Percentiles rank a stretch among this genome's conserved stretches.
phyloP scores from a whole-genome alignment of 208 protist genomes.

The Ichthyophonus hoferi region DNA sequence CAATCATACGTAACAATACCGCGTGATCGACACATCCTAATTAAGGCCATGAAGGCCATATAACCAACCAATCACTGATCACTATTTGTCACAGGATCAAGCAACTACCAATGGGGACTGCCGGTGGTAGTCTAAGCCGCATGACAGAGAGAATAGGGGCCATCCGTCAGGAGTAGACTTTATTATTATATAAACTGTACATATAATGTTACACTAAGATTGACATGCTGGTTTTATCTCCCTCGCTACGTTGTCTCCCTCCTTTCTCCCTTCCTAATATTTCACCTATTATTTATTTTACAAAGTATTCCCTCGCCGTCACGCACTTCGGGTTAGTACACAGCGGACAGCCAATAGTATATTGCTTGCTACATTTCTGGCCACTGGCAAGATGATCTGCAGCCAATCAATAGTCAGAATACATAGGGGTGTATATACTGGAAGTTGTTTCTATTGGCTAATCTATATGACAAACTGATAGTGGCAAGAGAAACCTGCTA shows the following conservation, averaged over 20 bases:
- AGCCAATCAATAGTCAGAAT: neutral
- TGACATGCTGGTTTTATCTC: too few species aligned
- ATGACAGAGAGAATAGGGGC: neutral
- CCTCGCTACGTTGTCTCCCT: too few species aligned
- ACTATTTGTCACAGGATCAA: too few species aligned
- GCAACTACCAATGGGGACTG: neutral
- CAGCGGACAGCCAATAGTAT: neutral
- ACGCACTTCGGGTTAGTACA: slow-evolving; percentile 19
- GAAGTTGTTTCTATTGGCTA: neutral
- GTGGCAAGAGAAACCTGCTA: neutral
- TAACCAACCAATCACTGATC: too few species aligned
- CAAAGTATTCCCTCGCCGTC: neutral
- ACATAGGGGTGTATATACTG: neutral
- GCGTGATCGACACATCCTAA: too few species aligned
- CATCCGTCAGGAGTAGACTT: neutral
- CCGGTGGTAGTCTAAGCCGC: neutral
- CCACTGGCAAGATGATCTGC: neutral
- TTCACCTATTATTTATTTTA: neutral
- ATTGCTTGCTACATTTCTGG: neutral
- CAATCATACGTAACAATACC: too few species aligned
- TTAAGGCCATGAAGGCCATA: too few species aligned
- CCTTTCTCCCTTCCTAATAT: too few species aligned
- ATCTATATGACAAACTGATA: neutral
- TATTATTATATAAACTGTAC: too few species aligned
- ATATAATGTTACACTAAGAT: too few species aligned